Conservation (phyloP, 805 yeast genomes). For the Cephaloascus albidus region DNA sequence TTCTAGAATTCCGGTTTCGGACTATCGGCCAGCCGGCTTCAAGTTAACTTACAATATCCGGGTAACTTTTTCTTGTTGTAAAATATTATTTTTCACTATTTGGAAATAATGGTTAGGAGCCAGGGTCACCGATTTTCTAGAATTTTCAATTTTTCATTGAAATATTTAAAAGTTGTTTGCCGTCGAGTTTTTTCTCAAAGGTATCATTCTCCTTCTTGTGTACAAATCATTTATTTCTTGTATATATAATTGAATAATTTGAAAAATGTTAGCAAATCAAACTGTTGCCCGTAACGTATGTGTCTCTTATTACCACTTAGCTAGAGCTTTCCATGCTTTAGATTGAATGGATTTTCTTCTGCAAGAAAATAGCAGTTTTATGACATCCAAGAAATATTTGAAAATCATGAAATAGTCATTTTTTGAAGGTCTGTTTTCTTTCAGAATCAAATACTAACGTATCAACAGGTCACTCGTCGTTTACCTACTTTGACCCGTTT, state of each 20-base stretch:
- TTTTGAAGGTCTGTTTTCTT: too few species aligned
- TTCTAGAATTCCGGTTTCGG: too few species aligned
- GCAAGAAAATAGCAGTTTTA: too few species aligned
- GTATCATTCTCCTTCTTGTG: neutral
- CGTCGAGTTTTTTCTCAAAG: neutral
- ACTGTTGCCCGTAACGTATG: neutral
- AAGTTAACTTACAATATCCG: too few species aligned
- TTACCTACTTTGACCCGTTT: slow-evolving; percentile 25
- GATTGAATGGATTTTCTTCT: too few species aligned
- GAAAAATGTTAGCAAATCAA: neutral
- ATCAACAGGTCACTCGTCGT: slow-evolving; percentile 2
- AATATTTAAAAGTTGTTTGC: neutral
- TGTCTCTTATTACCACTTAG: neutral
- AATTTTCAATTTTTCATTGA: neutral
- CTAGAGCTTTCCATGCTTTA: too few species aligned
- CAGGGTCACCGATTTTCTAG: neutral
- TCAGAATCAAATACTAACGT: neutral
- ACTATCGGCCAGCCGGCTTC: too few species aligned
- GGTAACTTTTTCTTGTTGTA: too few species aligned
- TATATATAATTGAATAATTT: too few species aligned
- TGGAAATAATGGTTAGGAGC: neutral
- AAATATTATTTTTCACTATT: too few species aligned
- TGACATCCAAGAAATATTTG: too few species aligned
- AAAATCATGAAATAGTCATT: too few species aligned
- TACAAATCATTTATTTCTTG: neutral